phyloP scores from a whole-genome alignment of 768 basidiomycete species.

The Pisolithus tinctorius region DNA sequence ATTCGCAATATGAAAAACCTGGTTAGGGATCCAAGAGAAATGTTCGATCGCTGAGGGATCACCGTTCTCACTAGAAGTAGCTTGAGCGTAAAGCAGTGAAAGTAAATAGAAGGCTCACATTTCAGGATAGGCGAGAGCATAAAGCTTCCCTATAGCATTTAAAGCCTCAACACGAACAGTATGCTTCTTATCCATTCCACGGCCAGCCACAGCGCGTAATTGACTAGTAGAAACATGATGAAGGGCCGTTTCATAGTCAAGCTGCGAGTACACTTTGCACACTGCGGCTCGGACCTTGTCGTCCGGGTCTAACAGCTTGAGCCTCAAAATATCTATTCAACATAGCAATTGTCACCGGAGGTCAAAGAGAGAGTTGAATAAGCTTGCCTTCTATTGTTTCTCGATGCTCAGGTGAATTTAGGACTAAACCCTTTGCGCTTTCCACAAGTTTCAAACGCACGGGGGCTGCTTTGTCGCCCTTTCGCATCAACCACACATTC shows the following conservation, averaged over 20 bases:
- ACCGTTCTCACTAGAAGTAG: slow-evolving; percentile 59
- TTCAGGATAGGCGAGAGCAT: slow-evolving; percentile 76
- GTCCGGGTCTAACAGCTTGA: slow-evolving; percentile 80
- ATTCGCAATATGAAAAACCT: slow-evolving; percentile 53
- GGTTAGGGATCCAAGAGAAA: slow-evolving; percentile 90
- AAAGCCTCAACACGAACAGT: slow-evolving; percentile 71
- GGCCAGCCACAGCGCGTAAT: slow-evolving; percentile 56
- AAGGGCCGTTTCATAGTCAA: slow-evolving; percentile 88
- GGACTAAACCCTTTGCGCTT: slow-evolving; percentile 51
- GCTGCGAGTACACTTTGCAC: slow-evolving; percentile 70
- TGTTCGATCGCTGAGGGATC: slow-evolving; percentile 66
- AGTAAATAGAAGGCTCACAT: slow-evolving; percentile 52
- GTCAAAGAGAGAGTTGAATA: background rate
- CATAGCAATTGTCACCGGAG: slow-evolving; percentile 2
- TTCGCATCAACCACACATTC: slow-evolving; percentile 75
- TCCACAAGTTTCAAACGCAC: slow-evolving; percentile 82
- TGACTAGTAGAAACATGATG: slow-evolving; percentile 69
- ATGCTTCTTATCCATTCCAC: slow-evolving; percentile 80
- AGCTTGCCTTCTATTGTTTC: slow-evolving; percentile 68
- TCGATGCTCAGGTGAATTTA: slow-evolving; percentile 59
- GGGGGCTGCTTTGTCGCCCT: slow-evolving; percentile 62
- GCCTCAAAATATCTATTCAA: slow-evolving; percentile 45
- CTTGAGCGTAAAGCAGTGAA: slow-evolving; percentile 1
- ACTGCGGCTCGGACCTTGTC: slow-evolving; percentile 85
- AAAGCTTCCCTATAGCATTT: slow-evolving; percentile 69